A percentile compares a stretch with the other conserved stretches of the same genome.
Conservation (phyloP, 1,139 yeast genomes). For the Suhomyces kunorum region DNA sequence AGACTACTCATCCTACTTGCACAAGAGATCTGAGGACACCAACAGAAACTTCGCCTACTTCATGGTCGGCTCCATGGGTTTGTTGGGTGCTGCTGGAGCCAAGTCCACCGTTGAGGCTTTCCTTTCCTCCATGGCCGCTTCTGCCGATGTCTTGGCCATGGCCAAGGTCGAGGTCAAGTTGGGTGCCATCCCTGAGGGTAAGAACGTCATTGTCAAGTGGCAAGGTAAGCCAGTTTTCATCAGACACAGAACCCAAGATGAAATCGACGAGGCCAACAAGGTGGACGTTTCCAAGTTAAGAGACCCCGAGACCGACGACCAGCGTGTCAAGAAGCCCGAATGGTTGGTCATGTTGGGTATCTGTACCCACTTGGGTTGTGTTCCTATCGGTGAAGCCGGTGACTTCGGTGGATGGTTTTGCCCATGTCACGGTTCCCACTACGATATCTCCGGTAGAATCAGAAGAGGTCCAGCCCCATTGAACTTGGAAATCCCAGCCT, state of each 20-base stretch:
- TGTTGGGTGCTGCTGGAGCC: slow-evolving; percentile 94
- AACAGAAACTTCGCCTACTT: slow-evolving; percentile 89
- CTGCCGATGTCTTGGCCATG: slow-evolving; percentile 98
- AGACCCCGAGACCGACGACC: slow-evolving; percentile 92
- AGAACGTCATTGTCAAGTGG: slow-evolving; percentile 98
- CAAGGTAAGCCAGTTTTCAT: slow-evolving; percentile 99
- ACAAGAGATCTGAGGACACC: slow-evolving; percentile 70
- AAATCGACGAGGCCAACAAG: slow-evolving; percentile 90
- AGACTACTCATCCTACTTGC: slow-evolving; percentile 81
- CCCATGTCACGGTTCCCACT: slow-evolving; percentile 99
- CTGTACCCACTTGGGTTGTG: slow-evolving; percentile 99
- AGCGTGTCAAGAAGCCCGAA: slow-evolving; percentile 95
- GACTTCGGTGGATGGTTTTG: slow-evolving; percentile 99
- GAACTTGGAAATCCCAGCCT: slow-evolving; percentile 94
- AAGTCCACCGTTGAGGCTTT: slow-evolving; percentile 97
- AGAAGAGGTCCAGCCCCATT: slow-evolving; percentile 99
- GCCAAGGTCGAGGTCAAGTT: slow-evolving; percentile 98
- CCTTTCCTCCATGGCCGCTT: slow-evolving; percentile 91
- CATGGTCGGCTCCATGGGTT: slow-evolving; percentile 97
- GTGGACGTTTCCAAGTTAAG: slow-evolving; percentile 76
- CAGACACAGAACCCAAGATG: slow-evolving; percentile 95
- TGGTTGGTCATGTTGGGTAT: slow-evolving; percentile 99
- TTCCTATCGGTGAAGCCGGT: slow-evolving; percentile 99
- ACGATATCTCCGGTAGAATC: slow-evolving; percentile 99
- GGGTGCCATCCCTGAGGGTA: slow-evolving; percentile 94